Base-by-base conservation (phyloP, 1,139 yeast species). In the Saccharomycopsis hybrid region DNA sequence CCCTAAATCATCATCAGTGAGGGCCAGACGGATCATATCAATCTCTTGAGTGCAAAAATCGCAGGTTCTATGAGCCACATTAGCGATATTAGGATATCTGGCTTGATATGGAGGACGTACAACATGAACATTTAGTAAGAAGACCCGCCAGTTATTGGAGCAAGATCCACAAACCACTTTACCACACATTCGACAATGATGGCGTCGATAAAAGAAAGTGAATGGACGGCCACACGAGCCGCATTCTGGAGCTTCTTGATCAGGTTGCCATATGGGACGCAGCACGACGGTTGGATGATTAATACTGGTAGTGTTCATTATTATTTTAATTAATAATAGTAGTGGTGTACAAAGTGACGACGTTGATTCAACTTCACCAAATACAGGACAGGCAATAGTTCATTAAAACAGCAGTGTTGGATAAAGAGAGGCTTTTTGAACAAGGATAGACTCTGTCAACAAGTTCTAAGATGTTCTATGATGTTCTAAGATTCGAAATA, bases 141-240 rank as follows among this genome's bases (percentile, higher is more conserved):
- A 76, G 38, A 61, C 65, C 11, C 75, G 70, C 37, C 65, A 62
- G 29, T 74, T 72, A 11, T 69, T 62, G 28, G 95, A 78, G 63
- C 95, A 82, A 51, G 68, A 59, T 42, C 80, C 80, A 67, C 96
- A 85, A 30, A 82, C 85, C 3, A 86, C 82, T 49, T 79, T 65
- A 40, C 96, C 92, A 71, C 96, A 85, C 63, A 82, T 77, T 52
- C 95, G 72, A 64, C 99, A 92, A 66, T 92, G 98, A 66, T 94
- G 98, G 55, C 94, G 77, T 52, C 98, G 75, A 61, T 74, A 77
- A 62, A 86, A 78, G 55, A 90, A 69, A 1, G 84, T 72, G 66
- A 84, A 92, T 39, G 60, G 57, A 1, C 65, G 56, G 35, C 68
- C 65, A 64, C 98, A 92, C 9, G 81, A 64, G 36, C 74, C 72